Evolutionary conservation across 345 rosid genomes (phyloP), one percentile per base, ranked within the genome.

Genomic region (Cardiospermum halicacabum): DNA sequence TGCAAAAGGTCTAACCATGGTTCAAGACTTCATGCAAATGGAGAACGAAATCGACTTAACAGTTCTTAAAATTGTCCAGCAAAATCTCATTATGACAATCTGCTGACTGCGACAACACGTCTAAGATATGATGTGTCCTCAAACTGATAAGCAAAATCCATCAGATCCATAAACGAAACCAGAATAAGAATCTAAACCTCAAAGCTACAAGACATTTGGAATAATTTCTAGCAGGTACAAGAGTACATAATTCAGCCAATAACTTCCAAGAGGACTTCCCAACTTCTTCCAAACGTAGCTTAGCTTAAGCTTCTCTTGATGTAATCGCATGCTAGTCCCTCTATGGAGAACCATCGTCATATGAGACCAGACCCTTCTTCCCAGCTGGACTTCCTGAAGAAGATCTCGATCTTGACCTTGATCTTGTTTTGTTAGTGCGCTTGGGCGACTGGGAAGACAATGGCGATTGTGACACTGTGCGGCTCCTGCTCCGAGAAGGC

Each of bases 331-430:
- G 39, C n/a, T n/a, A n/a, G n/a, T n/a, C n/a, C 1, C 39, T 34
- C 39, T 43, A 16, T 2, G 87, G 89, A 22, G 95, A 83, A 43
- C 81, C 82, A 69, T 85, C 88, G 0, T 82, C 97, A 64, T 91
- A 94, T 3, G 89, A 82, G 58, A 94, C 99, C 65, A 94, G 79
- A 36, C 91, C 80, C 75, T 72, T 77, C 68, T 69, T 73, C 28
- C 78, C 89, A 11, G 58, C 66, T 11, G 85, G 80, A 75, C 92
- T 81, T 53, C 81, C 77, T 25, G 86, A 87, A 5, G 96, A 81
- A 15, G 96, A 85, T 67, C 77, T 82, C 7, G 96, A 88, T 62
- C 78, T 47, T 43, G 49, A 43, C 49, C 21, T n/a, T n/a, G 96
- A 85, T 67, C 78, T 75, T 37, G 74, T 78, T 79, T 75, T 89